Evolutionary conservation across 2,329 filamentous ascomycete genomes (phyloP).

Genomic region (Cryphonectria japonica): DNA sequence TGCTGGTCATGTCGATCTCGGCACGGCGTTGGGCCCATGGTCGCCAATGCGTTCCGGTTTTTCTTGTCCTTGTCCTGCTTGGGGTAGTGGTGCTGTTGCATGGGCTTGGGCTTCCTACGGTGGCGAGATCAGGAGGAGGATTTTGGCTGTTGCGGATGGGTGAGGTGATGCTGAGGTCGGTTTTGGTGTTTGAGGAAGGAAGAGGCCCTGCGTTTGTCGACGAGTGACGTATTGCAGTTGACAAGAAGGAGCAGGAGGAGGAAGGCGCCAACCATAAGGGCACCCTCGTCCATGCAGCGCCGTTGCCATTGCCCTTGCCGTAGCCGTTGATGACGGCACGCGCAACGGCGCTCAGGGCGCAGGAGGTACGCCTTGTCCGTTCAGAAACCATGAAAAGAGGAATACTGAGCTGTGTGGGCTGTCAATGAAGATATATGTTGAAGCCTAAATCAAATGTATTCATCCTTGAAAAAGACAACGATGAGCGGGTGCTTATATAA

Average conservation of each 20-base stretch:
- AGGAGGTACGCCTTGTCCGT: neutral
- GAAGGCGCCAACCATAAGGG: neutral
- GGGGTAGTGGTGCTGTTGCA: too few relatives aligned
- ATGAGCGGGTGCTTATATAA: conserved; percentile 1
- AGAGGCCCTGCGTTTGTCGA: too few relatives aligned
- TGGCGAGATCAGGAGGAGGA: neutral
- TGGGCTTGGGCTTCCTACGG: neutral
- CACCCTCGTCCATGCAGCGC: neutral
- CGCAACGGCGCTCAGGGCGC: neutral
- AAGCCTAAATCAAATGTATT: neutral
- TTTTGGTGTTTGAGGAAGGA: too few relatives aligned
- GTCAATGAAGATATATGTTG: neutral
- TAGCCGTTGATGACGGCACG: neutral
- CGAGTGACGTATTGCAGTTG: too few relatives aligned
- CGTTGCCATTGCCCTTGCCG: neutral
- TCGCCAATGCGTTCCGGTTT: too few relatives aligned
- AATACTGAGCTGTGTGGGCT: neutral
- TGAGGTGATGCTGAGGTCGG: neutral
- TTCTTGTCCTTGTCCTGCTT: too few relatives aligned
- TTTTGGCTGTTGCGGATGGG: neutral
- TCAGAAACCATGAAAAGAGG: neutral
- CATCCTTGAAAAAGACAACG: neutral
- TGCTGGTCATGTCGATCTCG: neutral
- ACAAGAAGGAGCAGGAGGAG: neutral
- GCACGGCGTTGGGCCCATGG: neutral